Conservation (phyloP, 164 flowering plant species). For the Macadamia integrifolia region DNA sequence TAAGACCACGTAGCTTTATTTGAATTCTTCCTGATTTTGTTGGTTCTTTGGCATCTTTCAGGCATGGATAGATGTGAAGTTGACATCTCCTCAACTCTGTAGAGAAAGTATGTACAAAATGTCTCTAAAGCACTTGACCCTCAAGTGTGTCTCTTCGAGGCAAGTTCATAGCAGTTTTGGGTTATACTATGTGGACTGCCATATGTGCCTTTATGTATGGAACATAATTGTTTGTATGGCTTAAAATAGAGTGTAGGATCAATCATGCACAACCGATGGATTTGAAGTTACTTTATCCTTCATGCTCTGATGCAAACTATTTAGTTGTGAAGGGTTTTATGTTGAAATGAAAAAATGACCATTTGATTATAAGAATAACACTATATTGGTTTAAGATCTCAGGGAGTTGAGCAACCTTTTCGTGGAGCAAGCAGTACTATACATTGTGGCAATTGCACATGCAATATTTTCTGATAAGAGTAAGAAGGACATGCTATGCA, state of each 20-base stretch:
- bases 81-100: constrained; percentile 88
- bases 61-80: constrained; percentile 87
- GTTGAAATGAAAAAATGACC: neutral
- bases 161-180: constrained; percentile 22
- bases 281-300: neutral
- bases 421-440: no score
- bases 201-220: neutral
- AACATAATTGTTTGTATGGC: no score
- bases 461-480: no score
- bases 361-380: neutral
- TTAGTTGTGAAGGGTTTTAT: neutral
- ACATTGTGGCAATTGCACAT: no score
- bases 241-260: no score
- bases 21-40: constrained; percentile 3
- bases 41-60: constrained; percentile 25
- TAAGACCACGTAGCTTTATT: constrained; percentile 23
- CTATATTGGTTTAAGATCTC: neutral
- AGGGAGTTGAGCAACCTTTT: no score
- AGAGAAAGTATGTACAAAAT: constrained; percentile 77
- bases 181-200: neutral
- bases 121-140: constrained; percentile 41
- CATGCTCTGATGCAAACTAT: neutral
- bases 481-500: no score
- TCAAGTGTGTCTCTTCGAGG: constrained; percentile 46
- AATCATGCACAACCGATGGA: no score